Evolutionary conservation across 2,329 filamentous ascomycete genomes (phyloP), one percentile per base, ranked within the genome.

Genomic region (Trichoderma atroviride): DNA sequence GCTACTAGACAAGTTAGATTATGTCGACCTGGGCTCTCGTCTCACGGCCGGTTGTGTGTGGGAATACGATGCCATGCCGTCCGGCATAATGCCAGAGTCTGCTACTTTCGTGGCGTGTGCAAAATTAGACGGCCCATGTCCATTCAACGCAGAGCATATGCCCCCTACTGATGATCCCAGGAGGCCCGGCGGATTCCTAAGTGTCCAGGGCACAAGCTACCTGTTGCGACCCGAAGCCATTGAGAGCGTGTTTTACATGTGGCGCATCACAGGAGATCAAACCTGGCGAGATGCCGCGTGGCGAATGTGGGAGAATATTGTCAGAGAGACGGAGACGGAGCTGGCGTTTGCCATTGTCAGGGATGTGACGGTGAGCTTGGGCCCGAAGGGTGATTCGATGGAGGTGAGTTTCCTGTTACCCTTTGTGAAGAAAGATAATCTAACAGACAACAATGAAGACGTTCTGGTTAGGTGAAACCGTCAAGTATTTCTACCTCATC

Each of bases 401-500:
- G 88, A 92, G 79, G 70, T 69, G 83, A 77, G 81, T 80, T 64
- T 64, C 31, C n/a, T 10, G 10, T 31, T 24, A 11, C 24, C 24
- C 19, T 13, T 4, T 9, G 24, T 13, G 2, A 11, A 2, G 53
- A 24, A 50, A 37, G 14, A 56, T n/a, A 31, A 4, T 14, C 57
- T 69, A 62, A 70, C 24, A 37, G 7, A 14, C 37, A 14, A 37
- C 40, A n/a, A 9, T 16, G 31, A 59, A 84, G 82, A 85, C 84
- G 66, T 93, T 92, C 76, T 94, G 91, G 89, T 82, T 92, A 74
- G 89, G 89, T 3, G 91, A 94, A 82, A 94, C 91, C 52, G 79
- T 92, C 73, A 94, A 93, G 79, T 93, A 93, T 74, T 93, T 93
- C 71, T 94, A 91, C 74, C 79, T 93, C 69, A 85, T 92, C 22